These are phyloP conservation scores for Pseudofabraea citricarpa DNA, from an alignment of 2,329 filamentous ascomycete genomes.

Conservation along the genomic window DNA sequence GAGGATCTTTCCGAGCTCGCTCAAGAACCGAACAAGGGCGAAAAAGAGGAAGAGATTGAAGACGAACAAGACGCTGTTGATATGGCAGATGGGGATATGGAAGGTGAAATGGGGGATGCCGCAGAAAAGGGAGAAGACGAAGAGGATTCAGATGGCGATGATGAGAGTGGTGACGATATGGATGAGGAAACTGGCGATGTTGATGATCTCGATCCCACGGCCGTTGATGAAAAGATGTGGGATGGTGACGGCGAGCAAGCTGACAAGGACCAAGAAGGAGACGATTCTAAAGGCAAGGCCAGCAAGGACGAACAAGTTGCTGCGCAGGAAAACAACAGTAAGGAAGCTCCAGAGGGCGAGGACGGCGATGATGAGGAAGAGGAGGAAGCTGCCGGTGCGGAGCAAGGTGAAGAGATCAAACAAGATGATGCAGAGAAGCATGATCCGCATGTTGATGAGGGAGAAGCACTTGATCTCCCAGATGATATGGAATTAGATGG, in stretches of 20 bases:
- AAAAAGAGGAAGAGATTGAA: slow-evolving; percentile 62
- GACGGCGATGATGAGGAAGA: slow-evolving; percentile 38
- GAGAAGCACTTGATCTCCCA: slow-evolving; percentile 63
- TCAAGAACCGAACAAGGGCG: slow-evolving; percentile 65
- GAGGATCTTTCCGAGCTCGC: slow-evolving; percentile 91
- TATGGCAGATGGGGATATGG: slow-evolving; percentile 87
- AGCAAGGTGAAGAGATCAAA: slow-evolving; percentile 50
- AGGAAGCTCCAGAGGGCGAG: slow-evolving; percentile 42
- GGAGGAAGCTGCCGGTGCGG: slow-evolving; percentile 55
- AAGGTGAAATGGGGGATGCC: slow-evolving; percentile 73
- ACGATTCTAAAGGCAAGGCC: slow-evolving; percentile 66
- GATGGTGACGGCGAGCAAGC: slow-evolving; percentile 77
- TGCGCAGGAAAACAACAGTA: slow-evolving; percentile 50
- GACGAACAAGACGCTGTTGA: slow-evolving; percentile 84
- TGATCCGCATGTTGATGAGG: slow-evolving; percentile 62
- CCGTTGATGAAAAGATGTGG: slow-evolving; percentile 99
- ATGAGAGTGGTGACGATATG: slow-evolving; percentile 67
- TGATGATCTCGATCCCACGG: slow-evolving; percentile 81
- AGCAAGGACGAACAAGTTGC: slow-evolving; percentile 48
- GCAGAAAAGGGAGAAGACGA: slow-evolving; percentile 58
- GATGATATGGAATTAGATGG: slow-evolving; percentile 69
- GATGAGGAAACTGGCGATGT: slow-evolving; percentile 90
- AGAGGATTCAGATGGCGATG: slow-evolving; percentile 57
- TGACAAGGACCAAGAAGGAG: slow-evolving; percentile 75
- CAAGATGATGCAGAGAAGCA: slow-evolving; percentile 56